Evolutionary conservation across 768 basidiomycete species (phyloP).

Genomic region (Exidia glandulosa): DNA sequence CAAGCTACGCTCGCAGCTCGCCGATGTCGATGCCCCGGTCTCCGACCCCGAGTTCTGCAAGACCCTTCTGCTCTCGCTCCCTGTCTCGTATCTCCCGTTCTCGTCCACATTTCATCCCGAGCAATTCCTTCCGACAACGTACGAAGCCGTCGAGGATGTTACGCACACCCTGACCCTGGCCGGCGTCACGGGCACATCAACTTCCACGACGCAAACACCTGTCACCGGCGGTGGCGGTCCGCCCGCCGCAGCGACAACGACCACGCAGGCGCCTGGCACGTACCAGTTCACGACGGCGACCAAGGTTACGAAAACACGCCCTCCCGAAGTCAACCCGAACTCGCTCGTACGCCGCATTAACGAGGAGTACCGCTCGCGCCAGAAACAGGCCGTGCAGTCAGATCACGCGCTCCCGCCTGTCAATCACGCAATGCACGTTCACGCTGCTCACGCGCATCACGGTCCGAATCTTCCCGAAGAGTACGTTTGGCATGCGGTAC

Average conservation of each 20-base stretch:
- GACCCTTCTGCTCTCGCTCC: background rate
- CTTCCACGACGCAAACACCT: background rate
- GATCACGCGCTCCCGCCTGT: background rate
- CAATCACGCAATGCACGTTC: background rate
- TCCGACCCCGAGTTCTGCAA: background rate
- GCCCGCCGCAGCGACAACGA: background rate
- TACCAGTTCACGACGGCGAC: background rate
- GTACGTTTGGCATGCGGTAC: background rate
- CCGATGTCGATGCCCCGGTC: background rate
- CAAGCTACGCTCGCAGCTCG: background rate
- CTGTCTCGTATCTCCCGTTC: background rate
- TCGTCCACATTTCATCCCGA: background rate
- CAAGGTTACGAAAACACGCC: background rate
- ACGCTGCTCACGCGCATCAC: background rate
- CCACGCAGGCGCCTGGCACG: too few species aligned
- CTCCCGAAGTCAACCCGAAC: background rate
- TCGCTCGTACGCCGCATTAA: background rate
- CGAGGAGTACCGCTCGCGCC: background rate
- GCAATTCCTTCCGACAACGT: background rate
- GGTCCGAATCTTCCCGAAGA: background rate
- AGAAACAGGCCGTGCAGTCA: too few species aligned
- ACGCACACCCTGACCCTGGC: background rate
- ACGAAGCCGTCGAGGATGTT: background rate
- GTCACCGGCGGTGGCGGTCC: background rate
- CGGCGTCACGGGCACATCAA: background rate